Base-by-base conservation (phyloP, 208 protist genomes). In the Naegleria lovaniensis region DNA sequence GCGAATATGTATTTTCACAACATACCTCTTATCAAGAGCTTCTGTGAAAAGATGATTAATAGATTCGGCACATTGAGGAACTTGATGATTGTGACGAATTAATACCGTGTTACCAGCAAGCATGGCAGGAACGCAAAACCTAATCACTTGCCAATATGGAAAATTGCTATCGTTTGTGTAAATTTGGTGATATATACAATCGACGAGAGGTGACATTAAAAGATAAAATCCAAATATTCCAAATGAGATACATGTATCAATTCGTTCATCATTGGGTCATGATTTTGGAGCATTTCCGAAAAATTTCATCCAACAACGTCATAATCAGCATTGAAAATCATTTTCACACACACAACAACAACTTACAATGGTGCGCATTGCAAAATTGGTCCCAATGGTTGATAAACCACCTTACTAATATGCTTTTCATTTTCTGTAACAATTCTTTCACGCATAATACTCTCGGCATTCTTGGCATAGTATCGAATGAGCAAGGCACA, bases 301-400 rank as follows among this genome's bases (percentile, higher is more conserved):
- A 48, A 48, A 48, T 48, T 48, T 48, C 43, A 48, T 9, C 43
- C 43, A 48, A 48, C 43, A 48, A 48, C 43, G 7, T n/a, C n/a
- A 48, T 48, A 48, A 48, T 48, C 1, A 48, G 1, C 43, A 67
- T 67, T 22, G 55, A 67, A 67, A 67, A 67, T 67, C 4, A 67
- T 1, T 67, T 67, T 48, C 43, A 48, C 43, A 67, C 55, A 67
- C 2, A 19, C 6, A 29, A 58, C 51, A 58, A 58, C 51, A 1
- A 67, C 55, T 67, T 67, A 67, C 55, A 79, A 79, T 36, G 67
- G 67, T 25, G 67, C 67, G 36, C 67, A 79, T 79, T 79, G 67
- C 7, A 79, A 33, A 79, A 79, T 33, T 79, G 67, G 67, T 36
- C 67, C 67, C 7, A 79, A 33, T 79, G 67, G 67, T 79, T 79